Conservation (phyloP, 495 filamentous ascomycete genomes). For the Trichoderma gamsii region DNA sequence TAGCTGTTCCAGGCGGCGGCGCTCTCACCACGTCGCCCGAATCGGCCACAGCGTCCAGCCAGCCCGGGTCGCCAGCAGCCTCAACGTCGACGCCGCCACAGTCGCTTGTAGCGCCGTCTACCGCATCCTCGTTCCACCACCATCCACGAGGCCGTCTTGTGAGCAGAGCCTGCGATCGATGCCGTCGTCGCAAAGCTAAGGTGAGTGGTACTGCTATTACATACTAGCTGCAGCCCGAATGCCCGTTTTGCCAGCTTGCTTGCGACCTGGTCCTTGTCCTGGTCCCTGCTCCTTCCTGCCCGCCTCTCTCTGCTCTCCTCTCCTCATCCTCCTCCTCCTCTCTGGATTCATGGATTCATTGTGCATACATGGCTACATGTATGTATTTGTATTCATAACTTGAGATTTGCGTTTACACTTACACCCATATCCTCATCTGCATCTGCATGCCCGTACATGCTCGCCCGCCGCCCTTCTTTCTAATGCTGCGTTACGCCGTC, state of each 20-base stretch:
- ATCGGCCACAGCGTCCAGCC: neutral
- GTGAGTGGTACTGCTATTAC: neutral
- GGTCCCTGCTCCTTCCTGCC: neutral
- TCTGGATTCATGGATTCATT: neutral
- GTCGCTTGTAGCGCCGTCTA: neutral
- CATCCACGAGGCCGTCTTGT: slow-evolving; percentile 3
- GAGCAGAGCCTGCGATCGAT: slow-evolving; percentile 14
- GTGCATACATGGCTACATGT: neutral
- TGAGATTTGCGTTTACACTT: neutral
- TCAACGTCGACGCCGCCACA: neutral
- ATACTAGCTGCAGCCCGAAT: neutral
- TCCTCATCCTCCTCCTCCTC: neutral
- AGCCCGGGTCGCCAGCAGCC: slow-evolving; percentile 5
- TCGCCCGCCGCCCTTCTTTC: neutral
- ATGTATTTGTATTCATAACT: neutral
- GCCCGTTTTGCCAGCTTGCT: neutral
- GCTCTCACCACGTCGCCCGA: slow-evolving; percentile 2
- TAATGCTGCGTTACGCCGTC: neutral
- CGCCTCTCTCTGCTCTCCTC: neutral
- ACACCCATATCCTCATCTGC: neutral
- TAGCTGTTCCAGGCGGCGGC: neutral
- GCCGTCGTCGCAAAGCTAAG: slow-evolving; percentile 13
- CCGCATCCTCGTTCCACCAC: slow-evolving; percentile 10
- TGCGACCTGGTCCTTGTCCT: neutral
- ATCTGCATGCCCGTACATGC: too few relatives aligned